Evolutionary conservation across 1,284 basidiomycete species (phyloP), one percentile per base, ranked within the genome.

Genomic region (Apiotrichum porosum): DNA sequence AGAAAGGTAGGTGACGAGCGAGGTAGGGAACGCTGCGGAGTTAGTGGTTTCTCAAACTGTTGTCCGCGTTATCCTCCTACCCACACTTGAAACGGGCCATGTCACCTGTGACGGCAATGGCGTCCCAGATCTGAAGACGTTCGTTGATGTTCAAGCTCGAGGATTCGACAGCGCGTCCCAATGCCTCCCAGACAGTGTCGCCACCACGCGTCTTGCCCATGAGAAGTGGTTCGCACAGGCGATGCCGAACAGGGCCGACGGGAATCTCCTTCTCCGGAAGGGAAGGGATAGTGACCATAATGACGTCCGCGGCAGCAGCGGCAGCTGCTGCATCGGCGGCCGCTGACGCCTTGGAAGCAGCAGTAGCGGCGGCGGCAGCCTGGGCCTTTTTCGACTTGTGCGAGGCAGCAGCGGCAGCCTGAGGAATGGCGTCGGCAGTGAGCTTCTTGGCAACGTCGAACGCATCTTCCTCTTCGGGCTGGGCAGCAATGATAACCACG

Each of bases 161-260:
- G 42, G 49, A 61, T 37, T 63, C 58, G 2, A 69, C 49, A 10
- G 68, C 68, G 19, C 66, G 51, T 3, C 68, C 66, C 42, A 75
- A 54, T 4, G 63, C 68, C 42, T 72, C 68, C 62, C 75, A 65
- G 10, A 77, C 57, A 1, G 63, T 66, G 26, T 87, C 85, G 51
- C 91, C 83, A 0, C 65, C 65, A 3, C 49, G 22, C 13, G 30
- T 37, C 37, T 53, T 57, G 8, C 67, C 68, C 1, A 44, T 15
- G 57, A 92, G 88, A 28, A 97, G 76, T 9, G 91, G 89, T 65
- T 95, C 92, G 65, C 87, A 89, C 67, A 93, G 84, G 34, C 88
- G 79, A 76, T 95, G 90, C 39, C 91, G 79, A 60, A 92, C 87
- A 60, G 87, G 84, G 6, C 91, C 92, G 26, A 97, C 63, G 2